Evolutionary conservation across 805 yeast genomes (phyloP), one percentile per base, ranked within the genome.

Genomic region (Suhomyces emberorum): DNA sequence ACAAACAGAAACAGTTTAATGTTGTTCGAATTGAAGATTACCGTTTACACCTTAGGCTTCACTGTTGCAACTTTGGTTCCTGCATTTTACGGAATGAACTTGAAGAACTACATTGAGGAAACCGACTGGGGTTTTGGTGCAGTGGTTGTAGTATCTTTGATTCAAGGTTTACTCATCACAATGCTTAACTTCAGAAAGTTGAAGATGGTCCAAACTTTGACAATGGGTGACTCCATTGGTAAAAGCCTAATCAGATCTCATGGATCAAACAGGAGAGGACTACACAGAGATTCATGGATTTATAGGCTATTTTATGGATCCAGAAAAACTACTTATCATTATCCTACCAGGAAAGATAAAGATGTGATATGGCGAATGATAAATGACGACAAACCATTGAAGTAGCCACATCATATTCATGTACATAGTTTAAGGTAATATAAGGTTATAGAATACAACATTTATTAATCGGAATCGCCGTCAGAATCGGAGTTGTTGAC

Each of bases 1-100:
- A 87, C 96, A 2, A 88, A 88, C 52, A 77, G 97, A 64, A 89
- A 89, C 61, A 78, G 95, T 3, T 65, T 89, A 43, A 87, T 89
- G 95, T 71, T 89, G 38, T 79, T 83, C 47, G 95, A 89, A 52
- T 65, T 89, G 44, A 83, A 85, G 49, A 78, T 88, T 11, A 79
- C 95, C 0, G 83, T 89, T 17, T 86, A 85, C 44, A 87, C 96
- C 0, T 59, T 89, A 23, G 95, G 95, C 0, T 76, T 86, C 52
- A 84, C 95, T 0, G 83, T 86, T 15, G 95, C 95, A 1, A 83
- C 95, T 1, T 63, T 86, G 15, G 49, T 87, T 1, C 95, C 96
- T 2, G 95, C 95, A 6, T 81, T 88, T 48, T 89, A 86, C 52
- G 96, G 95, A 22, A 85, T 85, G 95, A 85, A 85, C 52, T 63